Conservation (phyloP, 2,329 filamentous ascomycete genomes). For the Thelonectria blattea region DNA sequence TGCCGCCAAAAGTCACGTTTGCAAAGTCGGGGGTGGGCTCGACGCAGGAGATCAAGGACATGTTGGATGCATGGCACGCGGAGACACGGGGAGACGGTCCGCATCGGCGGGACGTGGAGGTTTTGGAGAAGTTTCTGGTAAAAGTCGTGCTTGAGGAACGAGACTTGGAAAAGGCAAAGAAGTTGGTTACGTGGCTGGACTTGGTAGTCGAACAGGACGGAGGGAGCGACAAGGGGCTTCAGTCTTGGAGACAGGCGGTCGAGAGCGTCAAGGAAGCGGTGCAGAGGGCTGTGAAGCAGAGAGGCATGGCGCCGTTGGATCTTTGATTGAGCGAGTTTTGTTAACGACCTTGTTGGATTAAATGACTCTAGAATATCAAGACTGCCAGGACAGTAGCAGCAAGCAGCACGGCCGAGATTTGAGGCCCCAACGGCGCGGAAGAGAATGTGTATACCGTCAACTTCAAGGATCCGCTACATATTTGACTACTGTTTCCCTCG, state of each 20-base stretch:
- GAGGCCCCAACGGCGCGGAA: slow-evolving; percentile 1
- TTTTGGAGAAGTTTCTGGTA: slow-evolving; percentile 74
- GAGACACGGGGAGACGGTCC: slow-evolving; percentile 78
- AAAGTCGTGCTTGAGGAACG: slow-evolving; percentile 77
- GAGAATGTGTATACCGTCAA: slow-evolving; percentile 51
- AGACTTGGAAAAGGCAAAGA: slow-evolving; percentile 76
- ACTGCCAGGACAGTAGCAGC: slow-evolving; percentile 7
- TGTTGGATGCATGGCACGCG: slow-evolving; percentile 76
- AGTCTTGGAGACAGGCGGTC: slow-evolving; percentile 55
- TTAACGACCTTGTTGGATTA: background rate
- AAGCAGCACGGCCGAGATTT: slow-evolving; percentile 8
- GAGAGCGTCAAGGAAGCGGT: slow-evolving; percentile 55
- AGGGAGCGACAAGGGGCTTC: slow-evolving; percentile 44
- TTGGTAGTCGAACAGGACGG: slow-evolving; percentile 59
- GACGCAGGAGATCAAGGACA: slow-evolving; percentile 69
- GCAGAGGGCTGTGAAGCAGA: slow-evolving; percentile 59
- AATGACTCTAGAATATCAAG: slow-evolving; percentile 13
- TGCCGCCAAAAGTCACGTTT: slow-evolving; percentile 55
- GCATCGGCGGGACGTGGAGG: slow-evolving; percentile 76
- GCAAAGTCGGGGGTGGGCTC: slow-evolving; percentile 50
- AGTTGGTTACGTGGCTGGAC: slow-evolving; percentile 71
- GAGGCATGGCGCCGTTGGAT: slow-evolving; percentile 63
- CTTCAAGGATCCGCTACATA: slow-evolving; percentile 61
- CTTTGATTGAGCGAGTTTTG: slow-evolving; percentile 42
- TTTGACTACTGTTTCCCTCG: slow-evolving; percentile 56